Evolutionary conservation across 1,284 basidiomycete genomes (phyloP).

Genomic region (Irpex sp.): DNA sequence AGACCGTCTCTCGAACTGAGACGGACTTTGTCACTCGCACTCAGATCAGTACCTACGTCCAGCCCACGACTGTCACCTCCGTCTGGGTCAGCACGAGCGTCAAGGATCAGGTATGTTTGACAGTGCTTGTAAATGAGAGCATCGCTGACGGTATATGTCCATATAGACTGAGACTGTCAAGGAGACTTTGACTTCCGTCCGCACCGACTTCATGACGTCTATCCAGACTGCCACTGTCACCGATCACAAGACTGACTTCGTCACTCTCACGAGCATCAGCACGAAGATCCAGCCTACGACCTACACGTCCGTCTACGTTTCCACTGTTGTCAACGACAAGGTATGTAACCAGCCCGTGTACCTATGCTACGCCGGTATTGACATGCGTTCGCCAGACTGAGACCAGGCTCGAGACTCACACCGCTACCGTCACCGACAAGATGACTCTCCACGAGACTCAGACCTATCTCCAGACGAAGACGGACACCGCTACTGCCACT

Average conservation of each 20-base stretch:
- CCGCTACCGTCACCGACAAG: too few relatives aligned
- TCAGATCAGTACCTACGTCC: conserved; percentile 25
- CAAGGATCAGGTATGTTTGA: conserved; percentile 53
- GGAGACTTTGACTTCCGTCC: conserved; percentile 27
- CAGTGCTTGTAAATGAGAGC: not conserved
- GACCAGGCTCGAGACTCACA: too few relatives aligned
- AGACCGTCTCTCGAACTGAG: conserved; percentile 25
- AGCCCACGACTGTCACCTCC: conserved; percentile 49
- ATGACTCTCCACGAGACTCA: conserved; percentile 28
- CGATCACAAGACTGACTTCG: conserved; percentile 26
- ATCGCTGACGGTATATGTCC: not conserved
- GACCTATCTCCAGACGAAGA: conserved; percentile 28
- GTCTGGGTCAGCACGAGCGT: conserved; percentile 54
- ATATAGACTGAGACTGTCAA: conserved; percentile 29
- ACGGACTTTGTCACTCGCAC: conserved; percentile 28
- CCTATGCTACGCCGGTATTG: too few relatives aligned
- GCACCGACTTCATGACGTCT: conserved; percentile 28
- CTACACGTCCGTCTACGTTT: conserved; percentile 48
- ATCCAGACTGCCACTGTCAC: conserved; percentile 43
- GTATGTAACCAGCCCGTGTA: conserved; percentile 27
- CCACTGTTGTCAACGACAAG: conserved; percentile 58
- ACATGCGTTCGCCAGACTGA: too few relatives aligned
- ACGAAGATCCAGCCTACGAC: conserved; percentile 41
- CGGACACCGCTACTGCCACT: conserved; percentile 36
- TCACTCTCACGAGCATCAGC: conserved; percentile 28